Conservation (phyloP, 495 filamentous ascomycete genomes). For the Acidiella bohemica region DNA sequence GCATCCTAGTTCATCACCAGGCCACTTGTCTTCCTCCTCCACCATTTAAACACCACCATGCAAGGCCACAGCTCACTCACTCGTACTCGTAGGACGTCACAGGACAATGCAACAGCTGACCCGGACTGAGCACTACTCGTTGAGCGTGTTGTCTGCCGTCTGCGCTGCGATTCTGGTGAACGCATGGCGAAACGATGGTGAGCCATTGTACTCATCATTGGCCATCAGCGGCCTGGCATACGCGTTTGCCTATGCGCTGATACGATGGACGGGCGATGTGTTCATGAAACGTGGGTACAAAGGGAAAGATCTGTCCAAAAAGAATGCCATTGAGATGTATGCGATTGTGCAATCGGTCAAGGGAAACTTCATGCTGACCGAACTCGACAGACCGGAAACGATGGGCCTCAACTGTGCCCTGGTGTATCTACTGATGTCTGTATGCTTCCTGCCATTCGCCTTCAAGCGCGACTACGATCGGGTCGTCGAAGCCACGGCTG, state of each 20-base stretch:
- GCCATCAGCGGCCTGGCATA: conserved; percentile 81
- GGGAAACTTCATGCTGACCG: conserved; percentile 10
- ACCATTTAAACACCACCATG: too few species aligned
- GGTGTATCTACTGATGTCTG: conserved; percentile 75
- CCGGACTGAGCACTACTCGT: conserved; percentile 52
- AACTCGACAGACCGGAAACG: conserved; percentile 58
- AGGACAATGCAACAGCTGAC: conserved; percentile 38
- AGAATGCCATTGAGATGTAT: conserved; percentile 59
- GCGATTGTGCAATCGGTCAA: conserved; percentile 15
- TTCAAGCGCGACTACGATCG: conserved; percentile 98
- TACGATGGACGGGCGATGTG: conserved; percentile 84
- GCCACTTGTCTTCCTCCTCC: too few species aligned
- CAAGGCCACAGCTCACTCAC: too few species aligned
- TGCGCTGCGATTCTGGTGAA: conserved; percentile 65
- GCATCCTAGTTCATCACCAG: too few species aligned
- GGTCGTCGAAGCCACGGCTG: conserved; percentile 92
- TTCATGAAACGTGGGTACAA: conserved; percentile 85
- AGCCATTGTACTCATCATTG: conserved; percentile 75
- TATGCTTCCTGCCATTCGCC: conserved; percentile 86
- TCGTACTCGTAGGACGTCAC: too few species aligned
- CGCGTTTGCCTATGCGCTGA: conserved; percentile 61
- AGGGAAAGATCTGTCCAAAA: conserved; percentile 80
- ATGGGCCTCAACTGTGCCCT: conserved; percentile 96
- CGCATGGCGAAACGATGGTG: conserved; percentile 73
- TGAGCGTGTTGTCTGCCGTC: conserved; percentile 52